Percentiles rank a stretch among this genome's conserved stretches.
Evolutionary conservation across 306 rosid species (phyloP).

Genomic region (Vicia faba): DNA sequence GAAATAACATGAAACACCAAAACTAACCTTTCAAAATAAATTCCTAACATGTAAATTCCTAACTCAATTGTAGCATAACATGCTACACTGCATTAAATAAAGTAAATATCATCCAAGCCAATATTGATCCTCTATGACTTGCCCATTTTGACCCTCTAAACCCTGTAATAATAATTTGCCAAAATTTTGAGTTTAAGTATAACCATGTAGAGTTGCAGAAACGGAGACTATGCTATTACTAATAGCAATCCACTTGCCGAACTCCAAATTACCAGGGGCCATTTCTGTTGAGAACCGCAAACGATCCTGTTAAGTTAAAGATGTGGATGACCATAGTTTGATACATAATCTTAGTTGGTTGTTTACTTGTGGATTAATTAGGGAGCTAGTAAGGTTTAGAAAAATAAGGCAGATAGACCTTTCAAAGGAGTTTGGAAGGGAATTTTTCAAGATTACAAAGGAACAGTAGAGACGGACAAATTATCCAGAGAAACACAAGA

Average conservation of each 20-base stretch:
- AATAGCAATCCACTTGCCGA: background rate
- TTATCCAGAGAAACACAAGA: background rate
- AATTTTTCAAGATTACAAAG: background rate
- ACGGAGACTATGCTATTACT: background rate
- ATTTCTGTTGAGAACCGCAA: no score
- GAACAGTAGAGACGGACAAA: background rate
- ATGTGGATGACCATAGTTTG: no score
- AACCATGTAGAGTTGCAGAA: background rate
- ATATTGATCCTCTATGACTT: conserved; percentile 13
- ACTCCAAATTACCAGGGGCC: no score
- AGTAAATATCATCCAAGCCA: conserved; percentile 12
- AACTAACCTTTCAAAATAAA: conserved; percentile 31
- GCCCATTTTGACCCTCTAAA: background rate
- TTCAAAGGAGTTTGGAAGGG: background rate
- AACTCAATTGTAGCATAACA: background rate
- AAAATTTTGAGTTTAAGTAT: background rate
- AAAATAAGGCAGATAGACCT: background rate
- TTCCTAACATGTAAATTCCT: background rate
- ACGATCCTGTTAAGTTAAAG: no score
- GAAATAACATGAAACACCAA: conserved; percentile 2
- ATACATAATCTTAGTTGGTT: no score
- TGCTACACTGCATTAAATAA: conserved; percentile 6
- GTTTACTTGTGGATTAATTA: no score
- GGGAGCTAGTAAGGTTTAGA: no score
- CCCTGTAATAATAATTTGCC: background rate